These are phyloP conservation scores for Sporothrix protearum DNA, from an alignment of 2,329 filamentous ascomycete genomes.

Conservation along the genomic window DNA sequence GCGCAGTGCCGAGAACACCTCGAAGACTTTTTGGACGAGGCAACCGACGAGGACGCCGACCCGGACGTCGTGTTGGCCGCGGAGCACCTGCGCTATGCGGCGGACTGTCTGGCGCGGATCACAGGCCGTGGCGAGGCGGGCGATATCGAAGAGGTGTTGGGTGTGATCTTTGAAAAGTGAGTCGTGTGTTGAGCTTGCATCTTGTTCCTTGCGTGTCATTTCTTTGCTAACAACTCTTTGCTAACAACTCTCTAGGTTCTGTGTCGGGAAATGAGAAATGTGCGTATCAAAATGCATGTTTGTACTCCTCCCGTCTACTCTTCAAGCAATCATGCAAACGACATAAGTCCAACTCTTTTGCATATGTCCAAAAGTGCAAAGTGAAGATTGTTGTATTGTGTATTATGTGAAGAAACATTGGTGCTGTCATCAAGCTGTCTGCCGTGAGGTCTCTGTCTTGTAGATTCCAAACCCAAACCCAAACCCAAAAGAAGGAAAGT, in stretches of 20 bases:
- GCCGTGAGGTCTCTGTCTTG: slow-evolving; percentile 18
- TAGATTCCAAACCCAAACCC: not conserved
- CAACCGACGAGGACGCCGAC: slow-evolving; percentile 42
- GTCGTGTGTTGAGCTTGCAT: too few species aligned
- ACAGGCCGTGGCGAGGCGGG: slow-evolving; percentile 80
- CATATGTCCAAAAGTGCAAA: slow-evolving; percentile 3
- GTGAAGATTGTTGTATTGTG: not conserved
- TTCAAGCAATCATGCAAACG: not conserved
- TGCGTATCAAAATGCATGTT: not conserved
- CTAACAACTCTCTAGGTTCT: slow-evolving; percentile 38
- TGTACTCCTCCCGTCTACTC: not conserved
- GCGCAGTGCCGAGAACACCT: slow-evolving; percentile 68
- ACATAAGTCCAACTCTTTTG: not conserved
- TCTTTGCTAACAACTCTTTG: slow-evolving; percentile 15
- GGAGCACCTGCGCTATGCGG: slow-evolving; percentile 79
- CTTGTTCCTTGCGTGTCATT: too few species aligned
- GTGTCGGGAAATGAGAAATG: slow-evolving; percentile 44
- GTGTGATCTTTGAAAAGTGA: slow-evolving; percentile 97
- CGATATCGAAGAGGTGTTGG: slow-evolving; percentile 92
- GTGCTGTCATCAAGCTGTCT: not conserved
- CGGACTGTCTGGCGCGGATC: slow-evolving; percentile 75
- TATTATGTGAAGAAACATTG: not conserved
- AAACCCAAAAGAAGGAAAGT: not conserved
- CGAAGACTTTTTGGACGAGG: slow-evolving; percentile 65
- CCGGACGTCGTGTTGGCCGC: slow-evolving; percentile 86